Evolutionary conservation across 2,329 filamentous ascomycete genomes (phyloP).

Genomic region (Metarhizium album): DNA sequence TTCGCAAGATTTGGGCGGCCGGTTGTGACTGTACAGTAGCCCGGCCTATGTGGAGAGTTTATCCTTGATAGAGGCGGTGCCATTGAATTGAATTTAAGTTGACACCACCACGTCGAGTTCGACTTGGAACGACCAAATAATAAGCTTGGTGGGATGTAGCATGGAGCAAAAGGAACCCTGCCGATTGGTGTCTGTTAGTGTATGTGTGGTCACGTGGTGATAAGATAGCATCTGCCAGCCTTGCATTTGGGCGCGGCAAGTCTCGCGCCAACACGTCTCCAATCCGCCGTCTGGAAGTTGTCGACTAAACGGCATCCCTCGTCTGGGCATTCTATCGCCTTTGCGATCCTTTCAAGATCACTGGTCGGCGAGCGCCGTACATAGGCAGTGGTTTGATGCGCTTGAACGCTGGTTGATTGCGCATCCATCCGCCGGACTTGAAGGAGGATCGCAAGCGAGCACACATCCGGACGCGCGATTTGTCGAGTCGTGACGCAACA

Average conservation of each 20-base stretch:
- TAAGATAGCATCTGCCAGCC: conserved; percentile 6
- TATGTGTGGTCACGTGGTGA: conserved; percentile 10
- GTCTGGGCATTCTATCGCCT: conserved; percentile 10
- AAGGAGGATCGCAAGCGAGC: not conserved
- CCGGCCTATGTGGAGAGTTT: too few species aligned
- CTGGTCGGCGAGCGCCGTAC: not conserved
- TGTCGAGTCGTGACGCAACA: not conserved
- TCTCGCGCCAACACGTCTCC: conserved; percentile 1
- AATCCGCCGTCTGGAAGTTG: not conserved
- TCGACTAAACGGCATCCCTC: conserved; percentile 3
- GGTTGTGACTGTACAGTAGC: not conserved
- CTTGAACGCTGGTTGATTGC: not conserved
- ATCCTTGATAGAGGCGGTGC: not conserved
- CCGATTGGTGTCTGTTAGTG: conserved; percentile 14
- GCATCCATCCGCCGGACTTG: not conserved
- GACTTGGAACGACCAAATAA: too few species aligned
- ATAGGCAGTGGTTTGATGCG: conserved; percentile 2
- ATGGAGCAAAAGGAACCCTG: conserved; percentile 8
- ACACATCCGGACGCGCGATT: conserved; percentile 2
- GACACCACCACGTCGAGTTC: not conserved
- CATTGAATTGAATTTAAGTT: too few species aligned
- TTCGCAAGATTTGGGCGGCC: not conserved
- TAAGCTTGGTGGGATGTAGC: too few species aligned
- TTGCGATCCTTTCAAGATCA: conserved; percentile 12
- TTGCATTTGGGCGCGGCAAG: conserved; percentile 2